These are phyloP conservation scores for Pichia sp. DNA, from an alignment of 1,139 yeast genomes.

Conservation along the genomic window DNA sequence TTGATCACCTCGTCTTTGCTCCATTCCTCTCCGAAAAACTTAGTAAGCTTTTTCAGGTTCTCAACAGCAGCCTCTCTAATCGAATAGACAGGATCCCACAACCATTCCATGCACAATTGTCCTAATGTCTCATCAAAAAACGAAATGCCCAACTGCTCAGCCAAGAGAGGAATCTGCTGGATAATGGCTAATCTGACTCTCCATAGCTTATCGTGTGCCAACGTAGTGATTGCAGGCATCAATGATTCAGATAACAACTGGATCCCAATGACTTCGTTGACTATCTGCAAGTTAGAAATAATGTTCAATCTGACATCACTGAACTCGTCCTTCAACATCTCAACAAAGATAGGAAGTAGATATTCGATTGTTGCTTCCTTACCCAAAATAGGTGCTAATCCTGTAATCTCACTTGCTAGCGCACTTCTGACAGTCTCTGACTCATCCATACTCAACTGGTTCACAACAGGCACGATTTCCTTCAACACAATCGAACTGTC, in stretches of 20 bases:
- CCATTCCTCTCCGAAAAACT: conserved; percentile 92
- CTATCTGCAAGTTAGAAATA: conserved; percentile 85
- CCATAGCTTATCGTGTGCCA: conserved; percentile 97
- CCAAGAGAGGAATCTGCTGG: conserved; percentile 91
- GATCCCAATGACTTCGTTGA: conserved; percentile 92
- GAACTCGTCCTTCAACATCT: conserved; percentile 93
- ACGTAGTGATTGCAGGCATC: conserved; percentile 91
- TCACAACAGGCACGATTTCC: conserved; percentile 79
- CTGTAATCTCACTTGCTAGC: conserved; percentile 82
- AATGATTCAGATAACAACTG: conserved; percentile 80
- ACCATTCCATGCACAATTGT: conserved; percentile 89
- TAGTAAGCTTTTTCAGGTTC: conserved; percentile 74
- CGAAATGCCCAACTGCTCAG: conserved; percentile 91
- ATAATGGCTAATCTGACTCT: conserved; percentile 95
- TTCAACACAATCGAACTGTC: conserved; percentile 53
- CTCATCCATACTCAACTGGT: conserved; percentile 81
- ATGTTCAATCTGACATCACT: conserved; percentile 95
- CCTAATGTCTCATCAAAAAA: conserved; percentile 92
- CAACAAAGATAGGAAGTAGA: conserved; percentile 81
- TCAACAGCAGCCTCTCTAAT: conserved; percentile 94
- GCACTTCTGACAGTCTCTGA: conserved; percentile 93
- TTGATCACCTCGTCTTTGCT: conserved; percentile 80
- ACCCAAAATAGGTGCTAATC: conserved; percentile 81
- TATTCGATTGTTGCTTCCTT: conserved; percentile 80
- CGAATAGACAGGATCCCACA: conserved; percentile 96